phyloP scores from a whole-genome alignment of 2,329 filamentous ascomycete genomes.

The Colletotrichum sp. region DNA sequence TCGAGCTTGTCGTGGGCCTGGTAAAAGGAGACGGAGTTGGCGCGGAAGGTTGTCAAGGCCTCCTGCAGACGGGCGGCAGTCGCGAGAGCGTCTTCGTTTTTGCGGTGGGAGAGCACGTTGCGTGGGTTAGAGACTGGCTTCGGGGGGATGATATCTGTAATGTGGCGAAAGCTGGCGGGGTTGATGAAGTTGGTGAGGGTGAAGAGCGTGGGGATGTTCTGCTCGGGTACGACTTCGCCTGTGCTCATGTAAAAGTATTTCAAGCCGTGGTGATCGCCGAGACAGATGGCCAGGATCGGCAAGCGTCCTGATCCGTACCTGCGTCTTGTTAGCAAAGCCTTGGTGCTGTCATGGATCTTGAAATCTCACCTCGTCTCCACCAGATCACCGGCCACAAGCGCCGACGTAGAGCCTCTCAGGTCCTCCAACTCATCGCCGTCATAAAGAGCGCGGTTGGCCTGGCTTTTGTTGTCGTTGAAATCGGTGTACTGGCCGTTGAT shows the following conservation, averaged over 20 bases:
- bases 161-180: constrained; percentile 43
- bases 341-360: not conserved
- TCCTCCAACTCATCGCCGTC: constrained; percentile 41
- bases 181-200: constrained; percentile 52
- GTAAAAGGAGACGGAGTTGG: constrained; percentile 47
- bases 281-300: constrained; percentile 56
- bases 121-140: constrained; percentile 7
- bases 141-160: constrained; percentile 23
- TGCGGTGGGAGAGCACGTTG: constrained; percentile 16
- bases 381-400: constrained; percentile 50
- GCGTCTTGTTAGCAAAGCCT: not conserved
- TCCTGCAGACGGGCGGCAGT: constrained; percentile 41
- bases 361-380: constrained; percentile 50
- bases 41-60: constrained; percentile 53
- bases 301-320: constrained; percentile 44
- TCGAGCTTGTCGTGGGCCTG: constrained; percentile 54
- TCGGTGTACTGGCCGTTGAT: constrained; percentile 18
- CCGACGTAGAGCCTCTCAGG: constrained; percentile 34
- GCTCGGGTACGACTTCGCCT: constrained; percentile 53
- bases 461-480: not conserved
- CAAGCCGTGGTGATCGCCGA: constrained; percentile 55
- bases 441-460: constrained; percentile 32
- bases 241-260: constrained; percentile 60
- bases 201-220: constrained; percentile 52
- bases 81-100: not conserved